Evolutionary conservation across 2,329 filamentous ascomycete genomes (phyloP).

Genomic region (Xylaria sp.): DNA sequence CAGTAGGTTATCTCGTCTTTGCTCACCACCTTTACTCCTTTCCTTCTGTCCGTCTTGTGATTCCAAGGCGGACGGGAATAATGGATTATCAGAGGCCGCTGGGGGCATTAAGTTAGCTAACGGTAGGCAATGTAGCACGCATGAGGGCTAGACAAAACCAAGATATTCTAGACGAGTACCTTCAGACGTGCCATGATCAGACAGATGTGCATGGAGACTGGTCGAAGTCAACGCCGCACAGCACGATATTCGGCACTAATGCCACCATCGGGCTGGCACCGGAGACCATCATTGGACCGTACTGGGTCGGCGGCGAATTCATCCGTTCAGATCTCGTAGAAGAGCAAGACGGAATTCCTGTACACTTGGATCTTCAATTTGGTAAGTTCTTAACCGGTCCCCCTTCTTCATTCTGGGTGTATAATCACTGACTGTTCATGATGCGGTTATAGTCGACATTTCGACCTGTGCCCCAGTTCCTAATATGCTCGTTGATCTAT

Average conservation of each 20-base stretch:
- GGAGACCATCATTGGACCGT: slow-evolving; percentile 43
- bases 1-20: slow-evolving; percentile 28
- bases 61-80: not conserved
- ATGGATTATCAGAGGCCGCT: not conserved
- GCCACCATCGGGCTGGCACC: slow-evolving; percentile 42
- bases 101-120: slow-evolving; percentile 8
- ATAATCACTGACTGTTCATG: not conserved
- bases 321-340: slow-evolving; percentile 52
- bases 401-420: not conserved
- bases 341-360: slow-evolving; percentile 49
- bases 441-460: slow-evolving; percentile 44
- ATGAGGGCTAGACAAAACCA: slow-evolving; percentile 41
- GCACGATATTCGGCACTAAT: slow-evolving; percentile 40
- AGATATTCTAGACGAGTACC: slow-evolving; percentile 37
- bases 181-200: slow-evolving; percentile 41
- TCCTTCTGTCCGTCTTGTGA: too few species aligned
- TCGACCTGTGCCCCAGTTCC: slow-evolving; percentile 49
- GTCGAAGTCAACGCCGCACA: slow-evolving; percentile 36
- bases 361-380: slow-evolving; percentile 53
- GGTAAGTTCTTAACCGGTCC: slow-evolving; percentile 17
- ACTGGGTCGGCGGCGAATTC: slow-evolving; percentile 49
- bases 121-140: slow-evolving; percentile 29
- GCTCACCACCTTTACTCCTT: too few species aligned
- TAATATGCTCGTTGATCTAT: slow-evolving; percentile 51
- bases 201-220: slow-evolving; percentile 37